Conservation (phyloP, 2,329 filamentous ascomycete genomes). For the Sporothrix curviconia region DNA sequence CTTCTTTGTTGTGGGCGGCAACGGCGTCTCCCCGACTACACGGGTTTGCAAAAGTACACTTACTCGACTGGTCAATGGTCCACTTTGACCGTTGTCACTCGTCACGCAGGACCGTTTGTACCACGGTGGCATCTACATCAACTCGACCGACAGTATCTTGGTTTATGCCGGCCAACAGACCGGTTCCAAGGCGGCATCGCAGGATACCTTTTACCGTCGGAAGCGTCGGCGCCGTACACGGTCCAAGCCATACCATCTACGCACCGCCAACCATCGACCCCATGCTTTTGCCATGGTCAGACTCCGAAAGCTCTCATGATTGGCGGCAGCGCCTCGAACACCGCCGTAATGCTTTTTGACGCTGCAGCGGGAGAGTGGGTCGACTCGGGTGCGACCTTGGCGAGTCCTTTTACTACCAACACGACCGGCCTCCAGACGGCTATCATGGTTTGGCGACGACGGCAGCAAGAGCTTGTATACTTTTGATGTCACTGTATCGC, state of each 20-base stretch:
- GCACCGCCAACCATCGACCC: slow-evolving; percentile 61
- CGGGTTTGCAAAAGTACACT: slow-evolving; percentile 65
- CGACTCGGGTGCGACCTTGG: slow-evolving; percentile 58
- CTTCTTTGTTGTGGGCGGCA: slow-evolving; percentile 78
- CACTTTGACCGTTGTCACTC: slow-evolving; percentile 35
- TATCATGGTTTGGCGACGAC: slow-evolving; percentile 65
- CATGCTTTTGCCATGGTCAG: slow-evolving; percentile 67
- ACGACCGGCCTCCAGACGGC: slow-evolving; percentile 52
- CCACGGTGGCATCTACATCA: slow-evolving; percentile 71
- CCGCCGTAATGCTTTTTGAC: slow-evolving; percentile 66
- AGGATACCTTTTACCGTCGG: slow-evolving; percentile 70
- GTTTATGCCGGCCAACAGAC: slow-evolving; percentile 72
- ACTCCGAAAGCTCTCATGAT: slow-evolving; percentile 65
- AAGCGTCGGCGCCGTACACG: slow-evolving; percentile 56
- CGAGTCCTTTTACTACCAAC: slow-evolving; percentile 52
- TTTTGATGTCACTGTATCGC: slow-evolving; percentile 67
- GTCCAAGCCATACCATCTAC: slow-evolving; percentile 51
- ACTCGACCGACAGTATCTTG: slow-evolving; percentile 62
- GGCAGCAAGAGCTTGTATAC: slow-evolving; percentile 71
- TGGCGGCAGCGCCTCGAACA: slow-evolving; percentile 63
- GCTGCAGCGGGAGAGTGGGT: slow-evolving; percentile 56
- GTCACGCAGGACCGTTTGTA: slow-evolving; percentile 63
- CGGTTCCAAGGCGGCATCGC: slow-evolving; percentile 50
- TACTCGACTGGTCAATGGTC: slow-evolving; percentile 50
- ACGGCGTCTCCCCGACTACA: slow-evolving; percentile 50